Conservation (phyloP, 2,329 filamentous ascomycete genomes). For the Whalleya microplaca region DNA sequence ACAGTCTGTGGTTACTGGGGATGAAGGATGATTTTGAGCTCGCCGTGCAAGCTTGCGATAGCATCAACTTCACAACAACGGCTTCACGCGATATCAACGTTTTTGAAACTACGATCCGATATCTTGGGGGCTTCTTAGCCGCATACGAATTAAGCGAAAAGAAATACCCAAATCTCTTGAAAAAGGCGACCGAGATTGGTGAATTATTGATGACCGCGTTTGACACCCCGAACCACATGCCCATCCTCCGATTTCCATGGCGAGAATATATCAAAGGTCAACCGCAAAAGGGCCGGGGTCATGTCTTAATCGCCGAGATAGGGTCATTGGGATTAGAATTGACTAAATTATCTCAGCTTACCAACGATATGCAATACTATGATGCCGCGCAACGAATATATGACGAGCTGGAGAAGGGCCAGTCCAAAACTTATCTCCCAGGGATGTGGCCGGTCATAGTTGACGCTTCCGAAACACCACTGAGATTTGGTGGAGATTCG, state of each 20-base stretch:
- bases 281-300: slow-evolving; percentile 48
- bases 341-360: slow-evolving; percentile 66
- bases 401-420: slow-evolving; percentile 56
- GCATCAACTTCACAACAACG: slow-evolving; percentile 64
- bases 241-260: slow-evolving; percentile 62
- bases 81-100: slow-evolving; percentile 59
- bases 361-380: slow-evolving; percentile 62
- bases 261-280: slow-evolving; percentile 50
- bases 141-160: slow-evolving; percentile 69
- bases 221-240: slow-evolving; percentile 71
- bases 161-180: slow-evolving; percentile 55
- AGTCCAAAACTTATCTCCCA: slow-evolving; percentile 58
- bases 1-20: slow-evolving; percentile 76
- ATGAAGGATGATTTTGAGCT: slow-evolving; percentile 67
- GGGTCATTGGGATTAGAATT: slow-evolving; percentile 66
- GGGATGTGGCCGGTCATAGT: slow-evolving; percentile 66
- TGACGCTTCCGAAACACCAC: slow-evolving; percentile 56
- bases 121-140: slow-evolving; percentile 70
- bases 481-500: slow-evolving; percentile 55
- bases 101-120: slow-evolving; percentile 74
- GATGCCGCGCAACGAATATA: slow-evolving; percentile 63
- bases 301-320: slow-evolving; percentile 52
- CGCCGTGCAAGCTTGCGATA: slow-evolving; percentile 60
- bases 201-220: slow-evolving; percentile 69
- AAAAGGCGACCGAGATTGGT: slow-evolving; percentile 66